phyloP scores from a whole-genome alignment of 2,329 filamentous ascomycete genomes.

The Diaporthe nobilis region DNA sequence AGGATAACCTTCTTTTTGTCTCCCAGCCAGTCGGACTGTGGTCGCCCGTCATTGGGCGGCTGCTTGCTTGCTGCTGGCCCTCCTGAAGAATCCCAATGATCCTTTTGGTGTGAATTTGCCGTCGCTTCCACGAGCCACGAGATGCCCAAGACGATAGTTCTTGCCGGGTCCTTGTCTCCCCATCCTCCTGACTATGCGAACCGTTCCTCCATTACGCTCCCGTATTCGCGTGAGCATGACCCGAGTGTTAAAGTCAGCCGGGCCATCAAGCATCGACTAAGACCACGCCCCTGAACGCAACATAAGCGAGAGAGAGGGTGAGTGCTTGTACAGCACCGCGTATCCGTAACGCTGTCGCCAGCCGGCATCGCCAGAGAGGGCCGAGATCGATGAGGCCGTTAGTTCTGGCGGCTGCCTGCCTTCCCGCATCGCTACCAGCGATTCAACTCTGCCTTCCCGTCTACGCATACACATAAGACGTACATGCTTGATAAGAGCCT shows the following conservation, averaged over 20 bases:
- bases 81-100: slow-evolving; percentile 14
- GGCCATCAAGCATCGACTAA: neutral
- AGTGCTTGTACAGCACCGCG: neutral
- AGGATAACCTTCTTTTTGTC: slow-evolving; percentile 39
- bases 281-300: neutral
- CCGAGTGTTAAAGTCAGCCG: neutral
- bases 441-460: slow-evolving; percentile 12
- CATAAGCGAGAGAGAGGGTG: neutral
- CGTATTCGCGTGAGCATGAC: slow-evolving; percentile 23
- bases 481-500: slow-evolving; percentile 12
- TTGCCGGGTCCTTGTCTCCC: neutral
- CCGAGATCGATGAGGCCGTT: slow-evolving; percentile 30
- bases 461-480: neutral
- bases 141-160: slow-evolving; percentile 13
- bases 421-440: slow-evolving; percentile 31
- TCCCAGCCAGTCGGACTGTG: slow-evolving; percentile 35
- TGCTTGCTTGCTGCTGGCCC: neutral
- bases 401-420: slow-evolving; percentile 23
- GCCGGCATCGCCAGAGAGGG: neutral
- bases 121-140: neutral
- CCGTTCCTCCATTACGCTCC: neutral
- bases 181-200: neutral
- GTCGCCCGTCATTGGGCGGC: slow-evolving; percentile 4
- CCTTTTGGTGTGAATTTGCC: neutral
- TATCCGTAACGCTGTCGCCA: slow-evolving; percentile 12